Evolutionary conservation across 441 rosid species (phyloP).

Genomic region (Kokia cookei): DNA sequence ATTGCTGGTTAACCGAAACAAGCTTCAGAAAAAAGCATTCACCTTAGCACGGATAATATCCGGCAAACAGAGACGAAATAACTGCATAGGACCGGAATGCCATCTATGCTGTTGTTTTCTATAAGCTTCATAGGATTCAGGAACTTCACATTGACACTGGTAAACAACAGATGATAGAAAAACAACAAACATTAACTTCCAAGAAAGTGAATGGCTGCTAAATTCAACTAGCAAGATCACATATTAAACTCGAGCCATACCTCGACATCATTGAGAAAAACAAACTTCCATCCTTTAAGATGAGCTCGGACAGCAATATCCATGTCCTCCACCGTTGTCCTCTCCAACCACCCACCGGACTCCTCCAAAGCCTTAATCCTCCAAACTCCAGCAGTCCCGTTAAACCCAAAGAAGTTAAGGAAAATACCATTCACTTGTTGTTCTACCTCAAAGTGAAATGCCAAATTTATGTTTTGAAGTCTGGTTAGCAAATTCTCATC

Average conservation of each 20-base stretch:
- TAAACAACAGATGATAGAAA: neutral
- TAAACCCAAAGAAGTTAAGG: constrained; percentile 86
- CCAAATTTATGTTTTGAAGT: constrained; percentile 79
- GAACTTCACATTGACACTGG: constrained; percentile 93
- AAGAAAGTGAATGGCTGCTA: neutral
- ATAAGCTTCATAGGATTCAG: constrained; percentile 95
- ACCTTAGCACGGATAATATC: constrained; percentile 72
- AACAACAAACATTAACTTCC: constrained; percentile 6
- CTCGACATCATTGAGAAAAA: constrained; percentile 86
- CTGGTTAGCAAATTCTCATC: constrained; percentile 88
- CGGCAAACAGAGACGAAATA: constrained; percentile 81
- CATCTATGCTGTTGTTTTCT: constrained; percentile 93
- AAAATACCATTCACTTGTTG: constrained; percentile 91
- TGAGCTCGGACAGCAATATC: constrained; percentile 97
- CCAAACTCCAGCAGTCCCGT: constrained; percentile 98
- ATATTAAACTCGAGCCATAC: constrained; percentile 21
- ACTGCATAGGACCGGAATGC: constrained; percentile 99
- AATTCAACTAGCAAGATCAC: neutral
- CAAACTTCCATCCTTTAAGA: constrained; percentile 84
- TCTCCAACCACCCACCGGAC: constrained; percentile 96
- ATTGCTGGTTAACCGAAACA: neutral
- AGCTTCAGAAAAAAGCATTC: neutral
- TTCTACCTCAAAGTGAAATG: constrained; percentile 94
- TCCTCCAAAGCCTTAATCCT: constrained; percentile 93
- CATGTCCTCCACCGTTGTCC: constrained; percentile 98